Evolutionary conservation across 768 basidiomycete genomes (phyloP).

Genomic region (Mycena pura): DNA sequence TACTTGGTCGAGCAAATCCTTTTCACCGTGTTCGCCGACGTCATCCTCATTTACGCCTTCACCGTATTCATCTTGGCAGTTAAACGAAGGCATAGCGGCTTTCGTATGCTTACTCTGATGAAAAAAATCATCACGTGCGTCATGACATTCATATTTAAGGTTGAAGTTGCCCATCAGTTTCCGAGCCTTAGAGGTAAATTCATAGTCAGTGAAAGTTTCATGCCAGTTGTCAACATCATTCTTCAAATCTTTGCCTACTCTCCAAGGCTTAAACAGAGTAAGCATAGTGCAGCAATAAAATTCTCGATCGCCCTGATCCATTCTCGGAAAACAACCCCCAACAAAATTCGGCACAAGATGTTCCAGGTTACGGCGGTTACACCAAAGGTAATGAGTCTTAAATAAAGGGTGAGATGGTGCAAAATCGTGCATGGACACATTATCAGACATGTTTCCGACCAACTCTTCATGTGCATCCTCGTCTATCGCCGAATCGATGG

Average conservation of each 20-base stretch:
- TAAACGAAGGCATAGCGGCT: background rate
- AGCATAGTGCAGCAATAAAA: no score
- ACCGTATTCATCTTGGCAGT: background rate
- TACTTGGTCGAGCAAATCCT: no score
- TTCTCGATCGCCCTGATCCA: no score
- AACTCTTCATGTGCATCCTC: no score
- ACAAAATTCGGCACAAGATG: slow-evolving; percentile 34
- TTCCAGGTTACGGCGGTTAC: background rate
- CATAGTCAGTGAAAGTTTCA: slow-evolving; percentile 20
- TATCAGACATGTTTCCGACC: no score
- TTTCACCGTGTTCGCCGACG: no score
- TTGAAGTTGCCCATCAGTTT: slow-evolving; percentile 34
- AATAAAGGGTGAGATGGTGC: background rate
- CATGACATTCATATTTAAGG: slow-evolving; percentile 36
- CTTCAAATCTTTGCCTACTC: slow-evolving; percentile 31
- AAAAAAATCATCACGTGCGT: slow-evolving; percentile 35
- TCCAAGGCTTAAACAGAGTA: no score
- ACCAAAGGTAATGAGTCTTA: background rate
- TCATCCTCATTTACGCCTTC: no score
- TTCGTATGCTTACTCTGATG: slow-evolving; percentile 3
- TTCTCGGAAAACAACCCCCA: no score
- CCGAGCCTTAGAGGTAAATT: slow-evolving; percentile 15
- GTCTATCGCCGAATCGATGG: no score
- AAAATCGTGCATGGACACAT: no score
- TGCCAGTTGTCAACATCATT: slow-evolving; percentile 20